A percentile compares a stretch with the other conserved stretches of the same genome.
phyloP scores from a whole-genome alignment of 129 eudicot species.

The Lactuca sativa region DNA sequence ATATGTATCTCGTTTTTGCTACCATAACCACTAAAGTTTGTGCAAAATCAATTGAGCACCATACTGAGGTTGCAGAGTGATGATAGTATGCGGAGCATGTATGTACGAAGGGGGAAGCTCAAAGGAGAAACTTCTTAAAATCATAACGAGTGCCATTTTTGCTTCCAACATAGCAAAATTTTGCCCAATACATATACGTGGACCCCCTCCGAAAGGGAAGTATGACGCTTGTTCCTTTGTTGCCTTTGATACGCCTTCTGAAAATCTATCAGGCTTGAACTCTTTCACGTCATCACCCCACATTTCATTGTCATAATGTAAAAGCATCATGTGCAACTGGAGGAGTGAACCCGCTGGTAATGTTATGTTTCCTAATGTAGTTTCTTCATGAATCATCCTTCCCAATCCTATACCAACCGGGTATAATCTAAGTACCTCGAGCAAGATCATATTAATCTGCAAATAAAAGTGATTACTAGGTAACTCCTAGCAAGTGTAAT shows the following conservation, averaged over 20 bases:
- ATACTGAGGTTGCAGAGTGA: constrained; percentile 37
- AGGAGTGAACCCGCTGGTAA: constrained; percentile 29
- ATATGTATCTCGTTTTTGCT: background rate
- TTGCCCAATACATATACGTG: constrained; percentile 41
- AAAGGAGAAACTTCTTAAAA: constrained; percentile 36
- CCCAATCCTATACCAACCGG: constrained; percentile 11
- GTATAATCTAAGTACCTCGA: constrained; percentile 42
- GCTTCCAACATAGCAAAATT: constrained; percentile 39
- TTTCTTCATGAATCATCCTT: constrained; percentile 29
- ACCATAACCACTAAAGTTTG: constrained; percentile 18
- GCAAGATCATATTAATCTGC: constrained; percentile 39
- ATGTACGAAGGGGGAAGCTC: constrained; percentile 30
- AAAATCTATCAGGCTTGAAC: constrained; percentile 41
- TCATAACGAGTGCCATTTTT: constrained; percentile 35
- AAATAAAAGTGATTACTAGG: background rate
- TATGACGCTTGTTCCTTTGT: constrained; percentile 24
- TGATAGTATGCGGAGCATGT: constrained; percentile 36
- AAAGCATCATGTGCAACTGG: constrained; percentile 23
- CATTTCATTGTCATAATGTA: constrained; percentile 28
- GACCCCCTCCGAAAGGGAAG: constrained; percentile 43
- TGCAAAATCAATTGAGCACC: constrained; percentile 35
- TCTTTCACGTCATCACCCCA: constrained; percentile 43
- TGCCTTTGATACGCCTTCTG: constrained; percentile 38
- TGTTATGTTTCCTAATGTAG: constrained; percentile 29
- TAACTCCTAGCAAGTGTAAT: too few relatives aligned